These are phyloP conservation scores for Dictyostelium intermedium DNA, from an alignment of 78 protist genomes.

Conservation along the genomic window DNA sequence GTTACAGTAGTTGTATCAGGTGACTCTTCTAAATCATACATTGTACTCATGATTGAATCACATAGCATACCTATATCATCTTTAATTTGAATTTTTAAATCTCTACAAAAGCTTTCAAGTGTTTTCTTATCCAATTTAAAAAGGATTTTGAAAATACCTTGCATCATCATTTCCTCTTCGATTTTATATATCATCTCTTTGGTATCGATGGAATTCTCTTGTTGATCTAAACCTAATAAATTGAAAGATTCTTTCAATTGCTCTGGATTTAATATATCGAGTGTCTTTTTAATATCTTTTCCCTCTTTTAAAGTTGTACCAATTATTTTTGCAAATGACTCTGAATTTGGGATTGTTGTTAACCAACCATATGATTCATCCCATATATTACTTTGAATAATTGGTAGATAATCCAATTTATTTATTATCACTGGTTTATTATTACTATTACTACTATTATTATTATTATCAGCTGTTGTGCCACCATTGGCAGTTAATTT, in stretches of 20 bases:
- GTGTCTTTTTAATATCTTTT: background rate
- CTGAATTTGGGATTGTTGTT: background rate
- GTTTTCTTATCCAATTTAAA: background rate
- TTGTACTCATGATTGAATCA: constrained; percentile 2
- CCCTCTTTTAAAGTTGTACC: background rate
- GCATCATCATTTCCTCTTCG: constrained; percentile 20
- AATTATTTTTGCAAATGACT: background rate
- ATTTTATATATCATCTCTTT: background rate
- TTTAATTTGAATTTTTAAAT: constrained; percentile 5
- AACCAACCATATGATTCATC: constrained; percentile 9
- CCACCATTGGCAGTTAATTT: background rate
- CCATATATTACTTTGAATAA: background rate
- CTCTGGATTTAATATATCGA: background rate
- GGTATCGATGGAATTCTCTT: background rate
- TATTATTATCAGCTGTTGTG: background rate
- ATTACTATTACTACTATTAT: background rate
- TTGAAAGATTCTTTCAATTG: background rate
- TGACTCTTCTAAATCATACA: constrained; percentile 22
- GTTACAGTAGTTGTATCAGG: background rate
- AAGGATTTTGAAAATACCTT: constrained; percentile 4
- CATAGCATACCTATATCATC: background rate
- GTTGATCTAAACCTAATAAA: background rate
- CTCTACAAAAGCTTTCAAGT: background rate
- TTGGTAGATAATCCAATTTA: constrained; percentile 2
- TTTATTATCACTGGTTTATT: background rate